A percentile compares a stretch with the other conserved stretches of the same genome.
Evolutionary conservation across 768 basidiomycete genomes (phyloP).

Genomic region (Butyriboletus loyo): DNA sequence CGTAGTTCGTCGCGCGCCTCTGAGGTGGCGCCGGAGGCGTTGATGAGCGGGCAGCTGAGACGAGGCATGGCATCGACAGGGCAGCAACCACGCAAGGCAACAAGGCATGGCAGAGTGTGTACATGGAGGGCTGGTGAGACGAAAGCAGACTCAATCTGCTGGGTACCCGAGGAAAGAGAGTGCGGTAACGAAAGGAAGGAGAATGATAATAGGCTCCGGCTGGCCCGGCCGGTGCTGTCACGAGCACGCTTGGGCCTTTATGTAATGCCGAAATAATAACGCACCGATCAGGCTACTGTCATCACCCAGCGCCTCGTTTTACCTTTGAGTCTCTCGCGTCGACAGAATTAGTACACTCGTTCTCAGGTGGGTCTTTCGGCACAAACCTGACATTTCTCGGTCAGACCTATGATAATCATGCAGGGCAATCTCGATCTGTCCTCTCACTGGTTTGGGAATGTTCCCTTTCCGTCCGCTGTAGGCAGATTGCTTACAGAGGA

Average conservation of each 20-base stretch:
- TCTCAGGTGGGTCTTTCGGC: too few relatives aligned
- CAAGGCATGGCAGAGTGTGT: background rate
- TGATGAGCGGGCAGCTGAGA: conserved; percentile 2
- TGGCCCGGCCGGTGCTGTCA: background rate
- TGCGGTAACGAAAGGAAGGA: conserved; percentile 4
- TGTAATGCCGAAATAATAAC: conserved; percentile 9
- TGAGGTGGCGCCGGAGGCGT: conserved; percentile 7
- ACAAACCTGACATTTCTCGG: too few relatives aligned
- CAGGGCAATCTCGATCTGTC: background rate
- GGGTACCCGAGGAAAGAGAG: background rate
- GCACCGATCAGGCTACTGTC: too few relatives aligned
- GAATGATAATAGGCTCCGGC: background rate
- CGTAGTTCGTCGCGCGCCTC: conserved; percentile 32
- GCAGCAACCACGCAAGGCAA: conserved; percentile 7
- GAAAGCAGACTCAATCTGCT: background rate
- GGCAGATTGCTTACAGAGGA: conserved; percentile 17
- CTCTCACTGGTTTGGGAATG: background rate
- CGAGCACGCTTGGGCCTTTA: background rate
- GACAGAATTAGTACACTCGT: too few relatives aligned
- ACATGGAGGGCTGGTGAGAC: conserved; percentile 5
- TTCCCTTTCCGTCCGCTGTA: conserved; percentile 26
- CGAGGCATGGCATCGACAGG: conserved; percentile 11
- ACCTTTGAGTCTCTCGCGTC: too few relatives aligned
- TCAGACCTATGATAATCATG: too few relatives aligned
- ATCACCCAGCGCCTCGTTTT: too few relatives aligned